Evolutionary conservation across 495 filamentous ascomycete species (phyloP).

Genomic region (Acidomyces sp.): DNA sequence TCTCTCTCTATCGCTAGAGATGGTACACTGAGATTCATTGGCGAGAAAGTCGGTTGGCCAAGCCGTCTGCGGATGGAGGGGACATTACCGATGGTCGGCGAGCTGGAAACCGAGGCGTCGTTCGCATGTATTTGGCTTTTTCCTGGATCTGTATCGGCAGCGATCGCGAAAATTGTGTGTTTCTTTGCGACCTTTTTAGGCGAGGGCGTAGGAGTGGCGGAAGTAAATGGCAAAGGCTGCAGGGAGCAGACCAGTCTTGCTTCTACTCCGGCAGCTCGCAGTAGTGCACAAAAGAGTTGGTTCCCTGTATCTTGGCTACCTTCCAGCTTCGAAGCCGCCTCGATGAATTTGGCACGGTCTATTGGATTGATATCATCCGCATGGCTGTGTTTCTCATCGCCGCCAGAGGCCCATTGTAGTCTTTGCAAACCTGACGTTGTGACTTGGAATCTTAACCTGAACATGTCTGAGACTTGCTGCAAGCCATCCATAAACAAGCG

Average conservation of each 20-base stretch:
- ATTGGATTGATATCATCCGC: constrained; percentile 33
- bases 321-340: constrained; percentile 47
- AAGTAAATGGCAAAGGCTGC: constrained; percentile 62
- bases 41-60: constrained; percentile 32
- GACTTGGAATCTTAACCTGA: constrained; percentile 51
- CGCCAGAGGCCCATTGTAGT: constrained; percentile 57
- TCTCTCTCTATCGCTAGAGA: constrained; percentile 11
- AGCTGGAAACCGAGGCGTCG: constrained; percentile 2
- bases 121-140: constrained; percentile 5
- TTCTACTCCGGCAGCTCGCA: constrained; percentile 64
- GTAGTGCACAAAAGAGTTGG: constrained; percentile 76
- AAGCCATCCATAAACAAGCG: constrained; percentile 69
- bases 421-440: constrained; percentile 57
- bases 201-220: constrained; percentile 39
- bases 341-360: constrained; percentile 56
- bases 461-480: constrained; percentile 51
- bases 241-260: constrained; percentile 88
- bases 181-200: constrained; percentile 30
- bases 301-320: constrained; percentile 84
- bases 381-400: constrained; percentile 45
- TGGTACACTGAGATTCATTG: not conserved
- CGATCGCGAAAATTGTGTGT: constrained; percentile 31
- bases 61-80: constrained; percentile 28
- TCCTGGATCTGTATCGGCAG: constrained; percentile 21
- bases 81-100: constrained; percentile 11